These are phyloP conservation scores for Deinandra increscens DNA, from an alignment of 129 eudicot species.

Conservation along the genomic window DNA sequence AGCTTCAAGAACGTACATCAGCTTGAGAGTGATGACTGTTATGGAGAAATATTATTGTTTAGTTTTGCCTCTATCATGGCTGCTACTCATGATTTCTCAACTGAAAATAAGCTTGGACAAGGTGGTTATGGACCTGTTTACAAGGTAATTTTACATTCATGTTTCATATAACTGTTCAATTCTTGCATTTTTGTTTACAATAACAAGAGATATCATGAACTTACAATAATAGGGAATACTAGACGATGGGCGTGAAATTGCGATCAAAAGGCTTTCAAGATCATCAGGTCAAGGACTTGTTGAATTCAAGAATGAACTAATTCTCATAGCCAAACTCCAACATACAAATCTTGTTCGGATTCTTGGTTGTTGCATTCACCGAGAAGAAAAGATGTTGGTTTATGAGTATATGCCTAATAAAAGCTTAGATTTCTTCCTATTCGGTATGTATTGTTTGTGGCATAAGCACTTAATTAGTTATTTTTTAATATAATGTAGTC, in stretches of 20 bases:
- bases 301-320: conserved; percentile 51
- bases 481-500: neutral
- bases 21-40: conserved; percentile 22
- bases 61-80: conserved; percentile 34
- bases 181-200: no score
- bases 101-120: conserved; percentile 42
- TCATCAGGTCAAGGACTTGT: conserved; percentile 44
- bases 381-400: conserved; percentile 40
- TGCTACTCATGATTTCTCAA: conserved; percentile 38
- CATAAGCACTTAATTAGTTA: neutral
- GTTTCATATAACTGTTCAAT: neutral
- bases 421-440: conserved; percentile 43
- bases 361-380: conserved; percentile 38
- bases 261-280: conserved; percentile 45
- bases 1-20: conserved; percentile 23
- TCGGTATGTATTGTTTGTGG: conserved; percentile 26
- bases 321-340: conserved; percentile 42
- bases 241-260: conserved; percentile 35
- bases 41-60: conserved; percentile 30
- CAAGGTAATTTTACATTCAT: conserved; percentile 22
- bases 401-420: conserved; percentile 48
- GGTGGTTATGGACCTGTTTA: conserved; percentile 62
- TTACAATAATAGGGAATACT: conserved; percentile 28
- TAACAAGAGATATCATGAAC: no score
- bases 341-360: conserved; percentile 42